phyloP scores from a whole-genome alignment of 768 basidiomycete genomes.

The Pisolithus tinctorius region DNA sequence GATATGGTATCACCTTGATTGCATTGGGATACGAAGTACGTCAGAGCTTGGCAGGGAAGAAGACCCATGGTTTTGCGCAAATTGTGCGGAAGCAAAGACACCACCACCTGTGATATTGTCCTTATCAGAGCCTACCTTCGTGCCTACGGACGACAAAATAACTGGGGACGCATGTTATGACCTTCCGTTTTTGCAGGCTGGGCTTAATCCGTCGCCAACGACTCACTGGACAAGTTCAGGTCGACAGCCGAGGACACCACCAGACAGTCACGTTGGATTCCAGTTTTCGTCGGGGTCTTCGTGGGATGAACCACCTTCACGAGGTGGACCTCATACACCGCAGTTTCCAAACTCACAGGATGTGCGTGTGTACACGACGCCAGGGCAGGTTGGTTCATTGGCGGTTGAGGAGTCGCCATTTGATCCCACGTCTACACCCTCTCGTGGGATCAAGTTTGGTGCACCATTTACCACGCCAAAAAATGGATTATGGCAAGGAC shows the following conservation, averaged over 20 bases:
- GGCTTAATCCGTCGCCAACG: conserved; percentile 49
- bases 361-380: conserved; percentile 35
- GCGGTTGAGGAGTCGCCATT: conserved; percentile 51
- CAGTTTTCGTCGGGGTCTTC: conserved; percentile 33
- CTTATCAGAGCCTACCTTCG: conserved; percentile 59
- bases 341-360: conserved; percentile 31
- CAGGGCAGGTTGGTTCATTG: conserved; percentile 30
- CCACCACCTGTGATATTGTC: conserved; percentile 29
- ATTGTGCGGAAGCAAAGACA: conserved; percentile 40
- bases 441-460: conserved; percentile 64
- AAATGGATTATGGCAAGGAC: conserved; percentile 38
- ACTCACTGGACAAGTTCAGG: conserved; percentile 38
- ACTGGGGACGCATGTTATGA: conserved; percentile 39
- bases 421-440: conserved; percentile 76
- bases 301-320: conserved; percentile 43
- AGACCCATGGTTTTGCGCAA: conserved; percentile 72
- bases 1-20: conserved; percentile 77
- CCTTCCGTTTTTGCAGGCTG: conserved; percentile 51
- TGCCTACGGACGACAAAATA: conserved; percentile 50
- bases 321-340: conserved; percentile 51
- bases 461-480: conserved; percentile 60
- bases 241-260: conserved; percentile 43
- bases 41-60: conserved; percentile 67
- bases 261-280: conserved; percentile 21
- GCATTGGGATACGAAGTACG: conserved; percentile 63